These are phyloP conservation scores for Punica granatum DNA, from an alignment of 345 rosid species.

Conservation along the genomic window DNA sequence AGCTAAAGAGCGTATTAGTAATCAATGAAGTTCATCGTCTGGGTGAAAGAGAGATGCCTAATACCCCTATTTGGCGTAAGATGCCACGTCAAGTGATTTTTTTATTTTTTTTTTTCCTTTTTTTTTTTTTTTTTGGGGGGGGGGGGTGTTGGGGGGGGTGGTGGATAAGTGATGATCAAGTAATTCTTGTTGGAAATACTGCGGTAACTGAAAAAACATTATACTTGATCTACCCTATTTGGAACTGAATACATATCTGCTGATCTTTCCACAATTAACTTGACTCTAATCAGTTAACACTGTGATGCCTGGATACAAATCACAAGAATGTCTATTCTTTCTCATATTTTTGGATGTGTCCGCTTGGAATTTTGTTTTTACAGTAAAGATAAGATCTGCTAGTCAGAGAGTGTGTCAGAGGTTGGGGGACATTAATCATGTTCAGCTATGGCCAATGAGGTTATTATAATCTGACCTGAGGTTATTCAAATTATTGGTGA, in stretches of 20 bases:
- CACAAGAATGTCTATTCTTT: neutral
- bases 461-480: neutral
- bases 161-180: no score
- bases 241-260: no score
- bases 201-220: neutral
- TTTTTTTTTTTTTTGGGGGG: no score
- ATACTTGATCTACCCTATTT: neutral
- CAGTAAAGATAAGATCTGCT: neutral
- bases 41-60: neutral
- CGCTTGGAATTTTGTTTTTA: neutral
- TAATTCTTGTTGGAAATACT: neutral
- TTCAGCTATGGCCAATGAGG: neutral
- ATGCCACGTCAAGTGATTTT: neutral
- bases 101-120: no score
- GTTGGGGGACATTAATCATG: neutral
- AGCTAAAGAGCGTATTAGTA: neutral
- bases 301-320: neutral
- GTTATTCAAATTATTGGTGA: slow-evolving; percentile 1
- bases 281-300: neutral
- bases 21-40: neutral
- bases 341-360: neutral
- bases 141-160: no score
- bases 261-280: no score
- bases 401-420: no score
- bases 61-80: neutral